Base-by-base conservation (phyloP, 176 grass and related monocot genomes). In the Musa schizocarpa region DNA sequence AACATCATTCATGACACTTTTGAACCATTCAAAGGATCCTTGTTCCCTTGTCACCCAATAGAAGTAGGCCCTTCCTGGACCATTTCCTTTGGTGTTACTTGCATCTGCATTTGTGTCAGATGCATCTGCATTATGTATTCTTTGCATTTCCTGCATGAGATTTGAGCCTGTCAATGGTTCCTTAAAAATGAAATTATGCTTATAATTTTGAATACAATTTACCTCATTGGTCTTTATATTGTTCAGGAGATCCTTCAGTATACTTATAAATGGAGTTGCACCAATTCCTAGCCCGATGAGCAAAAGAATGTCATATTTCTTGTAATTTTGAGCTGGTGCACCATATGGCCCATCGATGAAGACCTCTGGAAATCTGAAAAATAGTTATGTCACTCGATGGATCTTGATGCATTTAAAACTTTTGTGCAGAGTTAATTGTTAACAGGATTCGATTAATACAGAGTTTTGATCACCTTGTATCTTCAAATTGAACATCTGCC, bases 21-120 rank as follows among this genome's bases (percentile, higher is more conserved):
- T 99, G 82, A 99, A 99, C 96, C 96, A 99, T 53, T 99, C 96
- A 21, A 99, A 99, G 9, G 96, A 99, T 55, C 96, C 96, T 85
- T 99, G 96, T 76, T 99, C 96, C 86, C 96, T 99, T 69, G 96
- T 99, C 25, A 99, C 96, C 91, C 96, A 99, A 81, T 95, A 99
- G 80, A 99, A 99, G 72, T 99, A 99, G 50, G 96, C 96, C 83
- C 96, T 92, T 66, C 88, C 91, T 61, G 96, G 96, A 9, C 82
- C 88, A 79, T 92, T 92, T 75, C 82, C 85, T 79, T 88, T 90
- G 64, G 79, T 81, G 80, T 81, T 87, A 71, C 68, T 76, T 4
- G 34, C 29, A 34, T 34, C 29, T 34, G 29, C 29, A 34, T 34
- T 34, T 2, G 29, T 34, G 29, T 34, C 4, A 0, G 29, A 34